Conservation (phyloP, 139 green algal genomes). For the Tetraselmis striata region DNA sequence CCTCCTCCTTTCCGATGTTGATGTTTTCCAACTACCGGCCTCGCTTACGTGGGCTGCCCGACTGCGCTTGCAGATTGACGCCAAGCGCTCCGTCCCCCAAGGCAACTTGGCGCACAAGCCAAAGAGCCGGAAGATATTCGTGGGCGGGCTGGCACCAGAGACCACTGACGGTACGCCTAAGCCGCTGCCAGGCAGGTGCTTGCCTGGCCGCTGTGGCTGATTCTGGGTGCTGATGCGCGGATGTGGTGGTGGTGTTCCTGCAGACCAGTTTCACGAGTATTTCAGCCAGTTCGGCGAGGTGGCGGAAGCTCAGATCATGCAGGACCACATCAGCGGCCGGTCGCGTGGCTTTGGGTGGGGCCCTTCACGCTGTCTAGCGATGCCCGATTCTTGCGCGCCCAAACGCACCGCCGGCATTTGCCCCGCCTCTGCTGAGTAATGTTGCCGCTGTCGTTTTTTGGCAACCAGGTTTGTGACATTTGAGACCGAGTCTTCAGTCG, state of each 20-base stretch:
- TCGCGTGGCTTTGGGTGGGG: slow-evolving; percentile 73
- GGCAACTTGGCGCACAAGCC: slow-evolving; percentile 37
- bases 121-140: slow-evolving; percentile 77
- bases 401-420: no score
- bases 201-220: no score
- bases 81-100: slow-evolving; percentile 70
- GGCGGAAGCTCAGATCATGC: slow-evolving; percentile 73
- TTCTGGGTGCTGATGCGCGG: no score
- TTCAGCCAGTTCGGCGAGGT: slow-evolving; percentile 47
- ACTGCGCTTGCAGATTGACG: slow-evolving; percentile 60
- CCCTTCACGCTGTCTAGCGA: no score
- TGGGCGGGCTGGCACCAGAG: slow-evolving; percentile 73
- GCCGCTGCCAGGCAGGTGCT: no score
- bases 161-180: slow-evolving; percentile 67
- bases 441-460: no score
- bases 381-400: no score
- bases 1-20: no score
- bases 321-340: slow-evolving; percentile 63
- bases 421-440: no score
- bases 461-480: slow-evolving; percentile 86
- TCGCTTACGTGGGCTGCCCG: no score
- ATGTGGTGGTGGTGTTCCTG: background rate
- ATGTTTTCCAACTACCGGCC: no score
- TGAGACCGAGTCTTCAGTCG: slow-evolving; percentile 57
- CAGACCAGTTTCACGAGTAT: slow-evolving; percentile 54